Evolutionary conservation across 441 rosid genomes (phyloP).

Genomic region (Flueggea neowawraea): DNA sequence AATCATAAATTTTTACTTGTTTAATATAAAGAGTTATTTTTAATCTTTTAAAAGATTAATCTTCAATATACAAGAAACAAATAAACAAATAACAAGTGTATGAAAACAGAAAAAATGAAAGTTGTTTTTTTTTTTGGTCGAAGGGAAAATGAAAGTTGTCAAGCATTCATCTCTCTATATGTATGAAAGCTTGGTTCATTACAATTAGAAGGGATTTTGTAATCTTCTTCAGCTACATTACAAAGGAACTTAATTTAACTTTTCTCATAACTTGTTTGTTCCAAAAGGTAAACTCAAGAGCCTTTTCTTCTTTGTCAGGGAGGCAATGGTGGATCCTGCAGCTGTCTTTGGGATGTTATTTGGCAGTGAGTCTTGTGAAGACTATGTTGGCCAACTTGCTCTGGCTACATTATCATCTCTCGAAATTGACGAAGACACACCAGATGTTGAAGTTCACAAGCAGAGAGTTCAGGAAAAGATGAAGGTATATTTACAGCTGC

Average conservation of each 20-base stretch:
- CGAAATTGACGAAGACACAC: slow-evolving; percentile 52
- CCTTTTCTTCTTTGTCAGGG: slow-evolving; percentile 37
- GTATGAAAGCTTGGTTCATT: no score
- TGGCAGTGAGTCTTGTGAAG: slow-evolving; percentile 91
- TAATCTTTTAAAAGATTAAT: neutral
- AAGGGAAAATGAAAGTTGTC: no score
- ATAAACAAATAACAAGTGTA: no score
- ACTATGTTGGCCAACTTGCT: slow-evolving; percentile 88
- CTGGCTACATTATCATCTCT: slow-evolving; percentile 57
- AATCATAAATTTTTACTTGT: neutral
- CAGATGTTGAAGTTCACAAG: slow-evolving; percentile 42
- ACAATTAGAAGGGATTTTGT: no score
- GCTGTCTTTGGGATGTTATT: slow-evolving; percentile 97
- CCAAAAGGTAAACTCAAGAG: neutral
- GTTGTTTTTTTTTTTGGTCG: no score
- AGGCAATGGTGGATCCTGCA: slow-evolving; percentile 84
- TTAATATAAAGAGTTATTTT: neutral
- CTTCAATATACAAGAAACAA: neutral
- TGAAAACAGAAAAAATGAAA: no score
- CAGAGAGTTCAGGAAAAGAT: slow-evolving; percentile 82
- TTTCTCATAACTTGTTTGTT: neutral
- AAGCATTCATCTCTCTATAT: no score
- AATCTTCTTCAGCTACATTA: neutral
- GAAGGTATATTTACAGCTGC: slow-evolving; percentile 31
- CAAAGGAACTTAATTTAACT: slow-evolving; percentile 1